phyloP scores from a whole-genome alignment of 2,329 filamentous ascomycete species.

The Monilinia fructigena region DNA sequence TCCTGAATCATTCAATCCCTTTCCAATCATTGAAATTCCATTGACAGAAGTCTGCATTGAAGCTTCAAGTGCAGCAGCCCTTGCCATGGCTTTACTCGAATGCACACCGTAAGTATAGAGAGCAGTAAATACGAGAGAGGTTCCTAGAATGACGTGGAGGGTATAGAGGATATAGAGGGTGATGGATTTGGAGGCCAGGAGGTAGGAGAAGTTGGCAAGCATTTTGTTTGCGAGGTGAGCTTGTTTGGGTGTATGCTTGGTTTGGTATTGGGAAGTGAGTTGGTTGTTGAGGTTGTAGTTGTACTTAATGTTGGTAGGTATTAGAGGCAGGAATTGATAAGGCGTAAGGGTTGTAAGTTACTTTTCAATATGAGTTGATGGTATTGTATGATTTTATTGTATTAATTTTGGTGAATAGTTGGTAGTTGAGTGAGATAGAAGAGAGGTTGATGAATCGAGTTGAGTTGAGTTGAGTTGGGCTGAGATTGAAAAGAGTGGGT shows the following conservation, averaged over 20 bases:
- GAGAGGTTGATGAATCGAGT: not conserved
- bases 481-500: not conserved
- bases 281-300: not conserved
- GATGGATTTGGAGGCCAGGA: slow-evolving; percentile 21
- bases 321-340: not conserved
- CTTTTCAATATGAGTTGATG: not conserved
- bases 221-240: not conserved
- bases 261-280: not conserved
- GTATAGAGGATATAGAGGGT: slow-evolving; percentile 22
- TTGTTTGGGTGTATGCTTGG: not conserved
- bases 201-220: slow-evolving; percentile 21
- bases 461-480: too few species aligned
- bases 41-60: not conserved
- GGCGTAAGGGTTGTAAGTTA: not conserved
- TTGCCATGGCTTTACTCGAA: slow-evolving; percentile 20
- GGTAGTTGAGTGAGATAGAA: not conserved
- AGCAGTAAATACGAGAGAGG: slow-evolving; percentile 20
- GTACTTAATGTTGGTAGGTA: not conserved
- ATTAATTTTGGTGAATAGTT: not conserved
- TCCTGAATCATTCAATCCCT: not conserved
- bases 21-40: not conserved
- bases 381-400: slow-evolving; percentile 14
- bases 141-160: slow-evolving; percentile 20
- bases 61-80: slow-evolving; percentile 7
- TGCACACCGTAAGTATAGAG: slow-evolving; percentile 18